phyloP scores from a whole-genome alignment of 371 early-diverging fungal genomes.

The Capniomyces stellatus region DNA sequence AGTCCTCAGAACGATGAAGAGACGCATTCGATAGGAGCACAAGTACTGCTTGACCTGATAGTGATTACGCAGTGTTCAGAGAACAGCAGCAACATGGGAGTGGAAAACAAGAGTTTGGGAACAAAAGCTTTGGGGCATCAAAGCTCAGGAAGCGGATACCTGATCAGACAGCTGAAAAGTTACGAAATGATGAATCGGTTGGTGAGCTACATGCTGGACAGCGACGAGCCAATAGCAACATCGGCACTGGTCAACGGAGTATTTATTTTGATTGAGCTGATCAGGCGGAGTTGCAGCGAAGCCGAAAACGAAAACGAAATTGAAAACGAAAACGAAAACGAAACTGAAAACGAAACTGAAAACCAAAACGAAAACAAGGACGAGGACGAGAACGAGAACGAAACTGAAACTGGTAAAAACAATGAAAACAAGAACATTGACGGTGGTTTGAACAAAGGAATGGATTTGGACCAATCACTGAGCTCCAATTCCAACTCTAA shows the following conservation, averaged over 20 bases:
- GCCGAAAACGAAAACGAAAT: conserved; percentile 2
- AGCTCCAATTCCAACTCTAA: too few species aligned
- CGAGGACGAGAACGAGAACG: too few species aligned
- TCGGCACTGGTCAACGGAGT: conserved; percentile 79
- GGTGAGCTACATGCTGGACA: conserved; percentile 73
- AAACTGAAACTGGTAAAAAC: too few species aligned
- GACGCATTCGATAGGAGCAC: conserved; percentile 72
- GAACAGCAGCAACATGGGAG: too few species aligned
- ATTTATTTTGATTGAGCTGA: conserved; percentile 84
- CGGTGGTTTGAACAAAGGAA: too few species aligned
- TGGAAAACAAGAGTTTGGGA: too few species aligned
- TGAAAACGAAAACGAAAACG: neutral
- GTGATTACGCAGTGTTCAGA: conserved; percentile 71
- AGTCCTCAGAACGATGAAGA: conserved; percentile 57
- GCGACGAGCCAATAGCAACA: conserved; percentile 47
- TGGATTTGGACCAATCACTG: too few species aligned
- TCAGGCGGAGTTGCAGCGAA: conserved; percentile 54
- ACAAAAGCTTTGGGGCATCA: too few species aligned
- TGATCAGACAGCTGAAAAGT: conserved; percentile 69
- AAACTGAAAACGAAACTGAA: too few species aligned
- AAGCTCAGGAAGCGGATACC: conserved; percentile 43
- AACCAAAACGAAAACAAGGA: too few species aligned
- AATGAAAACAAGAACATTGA: too few species aligned
- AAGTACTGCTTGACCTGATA: conserved; percentile 80
- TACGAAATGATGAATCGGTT: conserved; percentile 43